Evolutionary conservation across 2,329 filamentous ascomycete species (phyloP).

Genomic region (Calonectria pauciramosa): DNA sequence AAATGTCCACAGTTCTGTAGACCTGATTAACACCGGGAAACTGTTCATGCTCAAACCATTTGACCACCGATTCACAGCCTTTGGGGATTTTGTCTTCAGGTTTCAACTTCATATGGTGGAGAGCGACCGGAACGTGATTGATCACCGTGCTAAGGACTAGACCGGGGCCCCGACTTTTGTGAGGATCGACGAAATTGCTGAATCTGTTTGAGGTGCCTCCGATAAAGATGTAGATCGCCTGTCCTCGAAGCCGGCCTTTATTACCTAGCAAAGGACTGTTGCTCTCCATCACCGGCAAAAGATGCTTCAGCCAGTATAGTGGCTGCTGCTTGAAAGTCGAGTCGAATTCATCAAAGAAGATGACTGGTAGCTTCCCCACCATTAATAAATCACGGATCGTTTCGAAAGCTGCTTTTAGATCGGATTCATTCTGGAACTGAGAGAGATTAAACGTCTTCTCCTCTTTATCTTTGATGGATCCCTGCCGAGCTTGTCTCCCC

Average conservation of each 20-base stretch:
- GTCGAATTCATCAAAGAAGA: constrained; percentile 4
- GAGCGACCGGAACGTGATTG: background rate
- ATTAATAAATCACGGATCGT: background rate
- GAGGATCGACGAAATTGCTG: background rate
- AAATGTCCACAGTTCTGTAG: background rate
- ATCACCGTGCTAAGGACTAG: background rate
- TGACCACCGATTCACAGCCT: background rate
- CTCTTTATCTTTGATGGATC: background rate
- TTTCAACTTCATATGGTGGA: background rate
- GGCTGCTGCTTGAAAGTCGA: background rate
- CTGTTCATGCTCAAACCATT: background rate
- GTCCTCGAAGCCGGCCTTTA: background rate
- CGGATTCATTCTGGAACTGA: background rate
- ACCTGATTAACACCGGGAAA: background rate
- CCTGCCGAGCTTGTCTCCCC: no score
- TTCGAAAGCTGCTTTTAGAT: background rate
- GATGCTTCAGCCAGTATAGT: background rate
- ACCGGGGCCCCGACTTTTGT: background rate
- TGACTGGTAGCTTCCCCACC: background rate
- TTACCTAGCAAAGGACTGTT: background rate
- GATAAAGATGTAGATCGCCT: background rate
- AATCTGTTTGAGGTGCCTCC: background rate
- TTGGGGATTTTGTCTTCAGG: background rate
- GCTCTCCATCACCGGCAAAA: background rate
- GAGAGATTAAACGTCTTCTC: background rate